Evolutionary conservation across 2,329 filamentous ascomycete genomes (phyloP).

Genomic region (Chaetomiaceae sp.): DNA sequence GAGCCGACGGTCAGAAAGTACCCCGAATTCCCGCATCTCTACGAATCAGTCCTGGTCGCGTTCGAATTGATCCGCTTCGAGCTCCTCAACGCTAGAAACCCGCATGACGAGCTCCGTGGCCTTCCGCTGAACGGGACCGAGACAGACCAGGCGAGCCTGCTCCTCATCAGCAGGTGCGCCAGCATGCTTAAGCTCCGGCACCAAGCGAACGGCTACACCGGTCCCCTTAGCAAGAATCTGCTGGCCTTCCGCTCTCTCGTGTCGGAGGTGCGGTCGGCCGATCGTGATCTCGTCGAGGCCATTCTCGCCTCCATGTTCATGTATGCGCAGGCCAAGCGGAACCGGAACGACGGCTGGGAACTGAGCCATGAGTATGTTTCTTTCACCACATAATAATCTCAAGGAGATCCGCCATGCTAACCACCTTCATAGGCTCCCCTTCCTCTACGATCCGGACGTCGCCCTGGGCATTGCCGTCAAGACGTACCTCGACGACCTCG

Average conservation of each 20-base stretch:
- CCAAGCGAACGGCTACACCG: slow-evolving; percentile 84
- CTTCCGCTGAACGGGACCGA: slow-evolving; percentile 55
- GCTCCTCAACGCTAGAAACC: slow-evolving; percentile 66
- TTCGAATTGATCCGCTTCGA: slow-evolving; percentile 80
- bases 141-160: slow-evolving; percentile 70
- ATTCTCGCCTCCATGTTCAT: slow-evolving; percentile 76
- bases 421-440: slow-evolving; percentile 24
- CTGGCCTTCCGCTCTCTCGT: slow-evolving; percentile 82
- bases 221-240: slow-evolving; percentile 84
- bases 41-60: slow-evolving; percentile 76
- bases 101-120: slow-evolving; percentile 51
- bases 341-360: slow-evolving; percentile 60
- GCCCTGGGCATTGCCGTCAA: slow-evolving; percentile 75
- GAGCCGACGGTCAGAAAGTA: slow-evolving; percentile 48
- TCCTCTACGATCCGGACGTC: slow-evolving; percentile 56
- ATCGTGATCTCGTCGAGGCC: slow-evolving; percentile 81
- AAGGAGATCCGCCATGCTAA: slow-evolving; percentile 7
- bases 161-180: slow-evolving; percentile 82
- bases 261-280: slow-evolving; percentile 69
- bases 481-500: slow-evolving; percentile 60
- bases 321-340: slow-evolving; percentile 70
- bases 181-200: slow-evolving; percentile 80
- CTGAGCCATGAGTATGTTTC: slow-evolving; percentile 65
- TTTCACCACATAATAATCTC: slow-evolving; percentile 1
- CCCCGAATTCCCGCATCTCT: slow-evolving; percentile 48